phyloP scores from a whole-genome alignment of 2,329 filamentous ascomycete species.

The Aureobasidium sp. region DNA sequence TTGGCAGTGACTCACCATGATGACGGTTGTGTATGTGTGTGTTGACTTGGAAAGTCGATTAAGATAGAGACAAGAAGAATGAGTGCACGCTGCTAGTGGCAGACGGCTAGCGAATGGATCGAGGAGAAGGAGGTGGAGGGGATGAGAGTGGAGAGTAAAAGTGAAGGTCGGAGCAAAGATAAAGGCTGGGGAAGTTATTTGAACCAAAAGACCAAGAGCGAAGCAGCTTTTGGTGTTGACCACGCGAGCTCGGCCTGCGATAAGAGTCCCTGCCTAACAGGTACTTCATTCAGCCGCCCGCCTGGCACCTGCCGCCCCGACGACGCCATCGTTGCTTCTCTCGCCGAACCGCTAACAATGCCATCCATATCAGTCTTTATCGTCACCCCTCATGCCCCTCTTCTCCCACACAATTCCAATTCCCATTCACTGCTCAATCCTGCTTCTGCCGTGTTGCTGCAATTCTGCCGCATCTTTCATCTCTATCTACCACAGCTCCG shows the following conservation, averaged over 20 bases:
- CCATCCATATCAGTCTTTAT: slow-evolving; percentile 10
- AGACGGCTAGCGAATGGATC: neutral
- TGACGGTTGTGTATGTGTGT: slow-evolving; percentile 18
- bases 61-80: slow-evolving; percentile 8
- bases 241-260: slow-evolving; percentile 16
- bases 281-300: slow-evolving; percentile 11
- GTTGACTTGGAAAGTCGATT: slow-evolving; percentile 16
- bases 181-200: slow-evolving; percentile 15
- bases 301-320: slow-evolving; percentile 7
- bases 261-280: slow-evolving; percentile 15
- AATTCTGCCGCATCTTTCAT: neutral
- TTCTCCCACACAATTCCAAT: neutral
- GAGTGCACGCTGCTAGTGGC: neutral
- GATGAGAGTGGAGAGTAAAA: neutral
- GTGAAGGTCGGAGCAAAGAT: neutral
- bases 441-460: neutral
- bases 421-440: neutral
- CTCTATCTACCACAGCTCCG: neutral
- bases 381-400: neutral
- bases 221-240: slow-evolving; percentile 7
- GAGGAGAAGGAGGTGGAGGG: neutral
- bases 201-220: slow-evolving; percentile 1
- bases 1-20: slow-evolving; percentile 17
- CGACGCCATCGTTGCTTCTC: neutral
- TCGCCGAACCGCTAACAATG: slow-evolving; percentile 5